Evolutionary conservation across 2,329 filamentous ascomycete genomes (phyloP), one percentile per base, ranked within the genome.

Genomic region (Plenodomus lindquistii): DNA sequence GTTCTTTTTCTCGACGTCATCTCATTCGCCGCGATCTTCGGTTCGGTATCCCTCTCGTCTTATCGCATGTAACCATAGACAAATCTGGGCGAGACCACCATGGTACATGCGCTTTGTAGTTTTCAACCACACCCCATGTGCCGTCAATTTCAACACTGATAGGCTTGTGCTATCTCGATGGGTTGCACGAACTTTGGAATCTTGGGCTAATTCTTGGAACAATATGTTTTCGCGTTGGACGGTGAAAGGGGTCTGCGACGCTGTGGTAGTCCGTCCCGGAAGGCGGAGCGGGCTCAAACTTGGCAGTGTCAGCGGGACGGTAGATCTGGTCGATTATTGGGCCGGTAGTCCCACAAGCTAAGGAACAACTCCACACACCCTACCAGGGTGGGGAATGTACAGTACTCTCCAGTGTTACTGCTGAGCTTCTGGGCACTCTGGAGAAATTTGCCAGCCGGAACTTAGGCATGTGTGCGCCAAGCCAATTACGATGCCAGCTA

Each of bases 271-370:
- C 36, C 41, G 41, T 29, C 40, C 48, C 40, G 39, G 38, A 37
- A 54, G 54, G 61, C 61, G 59, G 59, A 63, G 61, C 57, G 60
- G 60, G 57, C 52, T 52, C 45, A 35, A 31, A 35, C 59, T 63
- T 61, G 57, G 61, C 61, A 44, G 37, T 40, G 43, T 46, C 46
- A 47, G 60, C 60, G 60, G 55, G 54, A 48, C 31, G 34, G 48
- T 44, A 42, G n/a, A 41, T 40, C 42, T 42, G 49, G 36, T 31
- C 11, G 27, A 31, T 13, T 31, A 63, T 58, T 56, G 54, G 58
- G 51, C 46, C 58, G 52, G 59, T 51, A 49, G 55, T 55, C 47
- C 50, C 51, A 57, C 57, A 48, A 37, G 50, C 60, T 56, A 63
- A 62, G 56, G 46, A 48, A 37, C 47, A 36, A 36, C 49, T 55